Base-by-base conservation (phyloP, 768 basidiomycete genomes). In the Boletus vinaceobasis region DNA sequence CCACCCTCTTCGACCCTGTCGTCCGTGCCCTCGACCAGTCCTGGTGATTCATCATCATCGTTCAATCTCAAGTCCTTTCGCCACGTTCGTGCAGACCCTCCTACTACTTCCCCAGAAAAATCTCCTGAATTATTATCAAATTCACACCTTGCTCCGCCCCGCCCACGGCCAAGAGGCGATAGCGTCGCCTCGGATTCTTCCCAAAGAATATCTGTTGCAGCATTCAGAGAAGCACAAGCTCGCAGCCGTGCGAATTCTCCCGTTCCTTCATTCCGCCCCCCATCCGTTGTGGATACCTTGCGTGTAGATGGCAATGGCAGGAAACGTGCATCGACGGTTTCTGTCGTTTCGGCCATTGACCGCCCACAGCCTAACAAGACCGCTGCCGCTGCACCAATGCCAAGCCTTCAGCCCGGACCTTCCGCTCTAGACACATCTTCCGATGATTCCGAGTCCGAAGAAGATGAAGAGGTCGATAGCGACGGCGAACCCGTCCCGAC, bases 61-160 rank as follows among this genome's bases (percentile, higher is more conserved):
- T 90, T 90, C 72, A 88, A 86, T 71, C 79, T 90, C 59, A 85
- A 80, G 60, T 78, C 89, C 2, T 90, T 90, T 71, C 78, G 87
- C 31, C 88, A 90, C 62, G 72, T 91, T 51, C 73, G 79, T 33
- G 70, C 80, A 23, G 74, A 76, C 29, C 75, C 77, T 19, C 74
- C 79, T 33, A 55, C 68, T 10, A 35, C 43, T 37, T 48, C 53
- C 15, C 48, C 56, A 31, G 65, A 63, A 52, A 61, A 52, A 26
- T 31, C 62, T 7, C 56, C 66, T 21, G 70, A 73, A 15, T 59
- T 75, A 35, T 58, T 67, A 17, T 55, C 57, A 7, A 46, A 46
- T 19, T 35, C 53, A 1, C 56, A 65, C n/a, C 69, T 73, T 1
- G 75, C 81, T 5, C 71, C 75, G 11, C 73, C 66, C 6, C 64